phyloP scores from a whole-genome alignment of 1,284 basidiomycete species.

The Ceratobasidium sp. region DNA sequence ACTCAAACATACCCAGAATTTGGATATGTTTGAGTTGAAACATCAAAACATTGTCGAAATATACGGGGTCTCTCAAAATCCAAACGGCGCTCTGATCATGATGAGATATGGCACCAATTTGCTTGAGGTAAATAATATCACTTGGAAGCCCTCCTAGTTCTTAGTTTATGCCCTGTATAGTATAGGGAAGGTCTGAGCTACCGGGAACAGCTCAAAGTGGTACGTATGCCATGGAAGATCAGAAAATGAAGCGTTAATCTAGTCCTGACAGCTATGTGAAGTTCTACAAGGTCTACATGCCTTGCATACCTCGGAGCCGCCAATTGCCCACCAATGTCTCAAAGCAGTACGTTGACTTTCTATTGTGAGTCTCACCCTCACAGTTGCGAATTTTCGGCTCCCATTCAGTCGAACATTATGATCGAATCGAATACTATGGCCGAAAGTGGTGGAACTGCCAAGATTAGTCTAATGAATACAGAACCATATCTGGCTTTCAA shows the following conservation, averaged over 20 bases:
- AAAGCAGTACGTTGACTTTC: conserved; percentile 20
- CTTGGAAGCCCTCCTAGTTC: too few species aligned
- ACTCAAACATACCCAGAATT: not conserved
- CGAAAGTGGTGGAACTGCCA: not conserved
- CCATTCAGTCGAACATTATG: not conserved
- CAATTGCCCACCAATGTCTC: conserved; percentile 21
- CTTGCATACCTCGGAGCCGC: conserved; percentile 11
- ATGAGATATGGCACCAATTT: conserved; percentile 1
- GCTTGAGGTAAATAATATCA: too few species aligned
- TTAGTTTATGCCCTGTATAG: too few species aligned
- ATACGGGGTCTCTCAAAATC: not conserved
- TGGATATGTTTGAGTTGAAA: conserved; percentile 12
- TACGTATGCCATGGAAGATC: not conserved
- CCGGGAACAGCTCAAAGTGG: conserved; percentile 19
- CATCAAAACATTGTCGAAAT: conserved; percentile 16
- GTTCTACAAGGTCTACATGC: conserved; percentile 15
- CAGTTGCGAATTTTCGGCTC: too few species aligned
- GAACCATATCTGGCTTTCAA: conserved; percentile 1
- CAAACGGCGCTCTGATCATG: not conserved
- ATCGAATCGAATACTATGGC: conserved; percentile 14
- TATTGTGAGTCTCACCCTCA: too few species aligned
- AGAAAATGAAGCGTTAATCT: not conserved
- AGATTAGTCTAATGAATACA: conserved; percentile 21
- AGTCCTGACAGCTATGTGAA: conserved; percentile 4
- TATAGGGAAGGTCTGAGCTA: not conserved